Conservation (phyloP, 148 eudicot species). For the Nepenthes gracilis region DNA sequence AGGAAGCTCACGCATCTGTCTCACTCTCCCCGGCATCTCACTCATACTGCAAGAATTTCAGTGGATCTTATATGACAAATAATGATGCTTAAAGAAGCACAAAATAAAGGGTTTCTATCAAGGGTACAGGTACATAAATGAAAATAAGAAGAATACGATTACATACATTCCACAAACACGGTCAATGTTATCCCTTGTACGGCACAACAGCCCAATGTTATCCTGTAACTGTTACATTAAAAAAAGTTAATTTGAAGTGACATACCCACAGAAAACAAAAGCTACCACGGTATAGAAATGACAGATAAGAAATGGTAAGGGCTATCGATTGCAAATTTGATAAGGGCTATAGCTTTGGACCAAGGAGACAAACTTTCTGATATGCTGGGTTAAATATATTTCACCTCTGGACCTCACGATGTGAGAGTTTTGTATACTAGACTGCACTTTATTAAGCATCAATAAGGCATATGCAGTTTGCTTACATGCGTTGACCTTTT, state of each 20-base stretch:
- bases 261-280: background rate
- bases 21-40: conserved; percentile 58
- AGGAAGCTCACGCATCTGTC: conserved; percentile 73
- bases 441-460: too few relatives aligned
- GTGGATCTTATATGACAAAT: background rate
- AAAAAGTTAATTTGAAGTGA: background rate
- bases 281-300: background rate
- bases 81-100: background rate
- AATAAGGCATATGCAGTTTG: background rate
- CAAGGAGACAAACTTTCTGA: too few relatives aligned
- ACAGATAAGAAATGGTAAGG: background rate
- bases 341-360: too few relatives aligned
- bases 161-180: conserved; percentile 48
- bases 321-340: too few relatives aligned
- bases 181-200: conserved; percentile 54
- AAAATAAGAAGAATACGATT: conserved; percentile 1
- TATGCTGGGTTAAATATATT: too few relatives aligned
- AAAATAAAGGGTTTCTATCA: background rate
- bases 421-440: too few relatives aligned
- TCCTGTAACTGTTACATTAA: conserved; percentile 44
- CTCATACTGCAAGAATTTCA: conserved; percentile 52
- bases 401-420: too few relatives aligned
- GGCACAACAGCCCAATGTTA: conserved; percentile 47
- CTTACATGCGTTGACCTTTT: background rate
- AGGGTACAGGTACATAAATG: background rate